A percentile compares a stretch with the other conserved stretches of the same genome.
Evolutionary conservation across 139 green algal species (phyloP).

Genomic region (Eudorina sp.): DNA sequence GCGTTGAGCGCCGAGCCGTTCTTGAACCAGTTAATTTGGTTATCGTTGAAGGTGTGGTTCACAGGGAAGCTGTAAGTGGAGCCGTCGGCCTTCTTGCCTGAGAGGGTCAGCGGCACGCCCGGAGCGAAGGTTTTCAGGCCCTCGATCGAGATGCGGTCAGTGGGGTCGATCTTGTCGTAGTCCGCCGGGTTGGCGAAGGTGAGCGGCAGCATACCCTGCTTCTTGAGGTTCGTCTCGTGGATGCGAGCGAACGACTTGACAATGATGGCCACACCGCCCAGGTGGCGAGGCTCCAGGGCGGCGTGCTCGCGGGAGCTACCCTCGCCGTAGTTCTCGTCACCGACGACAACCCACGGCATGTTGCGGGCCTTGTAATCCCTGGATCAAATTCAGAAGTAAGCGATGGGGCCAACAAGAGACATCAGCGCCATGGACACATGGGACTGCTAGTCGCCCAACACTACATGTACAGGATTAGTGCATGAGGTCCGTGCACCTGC

Average conservation of each 20-base stretch:
- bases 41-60: conserved; percentile 98
- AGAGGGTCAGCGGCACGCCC: conserved; percentile 85
- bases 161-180: conserved; percentile 90
- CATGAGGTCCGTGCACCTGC: too few species aligned
- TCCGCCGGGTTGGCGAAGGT: conserved; percentile 92
- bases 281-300: conserved; percentile 94
- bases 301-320: conserved; percentile 93
- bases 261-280: conserved; percentile 91
- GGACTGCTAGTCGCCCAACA: too few species aligned
- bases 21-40: conserved; percentile 97
- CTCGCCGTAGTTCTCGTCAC: conserved; percentile 96
- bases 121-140: conserved; percentile 87
- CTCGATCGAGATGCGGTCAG: conserved; percentile 85
- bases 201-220: conserved; percentile 93
- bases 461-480: too few species aligned
- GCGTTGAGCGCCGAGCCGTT: conserved; percentile 91
- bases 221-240: conserved; percentile 99
- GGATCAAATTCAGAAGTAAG: not conserved
- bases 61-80: conserved; percentile 86
- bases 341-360: conserved; percentile 89
- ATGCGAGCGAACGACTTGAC: conserved; percentile 97
- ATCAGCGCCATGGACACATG: too few species aligned
- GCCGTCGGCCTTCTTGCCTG: conserved; percentile 86
- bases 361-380: conserved; percentile 88
- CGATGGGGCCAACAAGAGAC: too few species aligned